A percentile compares a stretch with the other conserved stretches of the same genome.
phyloP scores from a whole-genome alignment of 83 land plant genomes.

The Diphasiastrum complanatum region DNA sequence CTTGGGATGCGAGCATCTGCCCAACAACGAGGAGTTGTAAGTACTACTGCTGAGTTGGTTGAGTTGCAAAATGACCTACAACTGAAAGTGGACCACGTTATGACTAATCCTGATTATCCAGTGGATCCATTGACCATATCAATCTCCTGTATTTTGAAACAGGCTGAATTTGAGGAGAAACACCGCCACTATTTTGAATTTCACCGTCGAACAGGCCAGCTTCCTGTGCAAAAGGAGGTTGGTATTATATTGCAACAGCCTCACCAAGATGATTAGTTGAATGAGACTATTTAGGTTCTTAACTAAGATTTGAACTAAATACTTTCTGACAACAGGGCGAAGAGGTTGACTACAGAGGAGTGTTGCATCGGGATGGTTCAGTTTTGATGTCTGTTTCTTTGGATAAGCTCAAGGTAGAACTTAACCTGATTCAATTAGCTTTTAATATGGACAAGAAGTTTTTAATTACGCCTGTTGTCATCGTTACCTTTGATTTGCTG shows the following conservation, averaged over 20 bases:
- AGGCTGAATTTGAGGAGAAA: constrained; percentile 87
- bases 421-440: not conserved
- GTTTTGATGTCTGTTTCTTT: constrained; percentile 91
- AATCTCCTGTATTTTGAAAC: constrained; percentile 11
- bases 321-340: constrained; percentile 58
- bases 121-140: constrained; percentile 1
- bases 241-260: constrained; percentile 1
- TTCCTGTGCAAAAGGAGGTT: constrained; percentile 94
- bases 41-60: constrained; percentile 7
- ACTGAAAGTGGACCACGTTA: not conserved
- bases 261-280: not conserved
- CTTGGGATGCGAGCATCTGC: constrained; percentile 76
- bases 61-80: not conserved
- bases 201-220: constrained; percentile 84
- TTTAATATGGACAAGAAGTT: not conserved
- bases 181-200: constrained; percentile 92
- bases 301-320: not conserved
- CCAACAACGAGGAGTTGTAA: constrained; percentile 80
- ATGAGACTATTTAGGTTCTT: not conserved
- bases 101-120: not conserved
- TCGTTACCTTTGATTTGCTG: no score
- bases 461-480: not conserved
- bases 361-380: constrained; percentile 97
- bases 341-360: constrained; percentile 89
- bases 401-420: constrained; percentile 73